These are phyloP conservation scores for Backusella tuberculispora DNA, from an alignment of 192 early-diverging fungal genomes.

Conservation along the genomic window DNA sequence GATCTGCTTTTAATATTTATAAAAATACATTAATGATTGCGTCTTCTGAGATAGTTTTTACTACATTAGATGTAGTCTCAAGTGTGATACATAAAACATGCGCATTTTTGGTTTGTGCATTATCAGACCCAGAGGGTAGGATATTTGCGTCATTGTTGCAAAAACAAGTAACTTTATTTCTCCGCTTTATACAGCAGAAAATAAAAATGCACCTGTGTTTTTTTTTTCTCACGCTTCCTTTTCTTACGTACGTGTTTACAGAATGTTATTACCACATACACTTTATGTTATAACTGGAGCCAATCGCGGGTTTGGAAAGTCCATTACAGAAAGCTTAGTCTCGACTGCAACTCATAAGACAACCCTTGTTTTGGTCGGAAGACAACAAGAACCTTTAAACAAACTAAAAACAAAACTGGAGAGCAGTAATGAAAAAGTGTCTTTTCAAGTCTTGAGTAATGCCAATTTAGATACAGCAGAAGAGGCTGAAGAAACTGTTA, in stretches of 20 bases:
- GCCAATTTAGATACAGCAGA: slow-evolving; percentile 15
- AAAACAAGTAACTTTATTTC: no score
- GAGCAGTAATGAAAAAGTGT: background rate
- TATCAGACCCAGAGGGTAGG: no score
- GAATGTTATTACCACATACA: slow-evolving; percentile 35
- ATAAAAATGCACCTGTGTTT: background rate
- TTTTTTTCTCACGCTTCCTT: background rate
- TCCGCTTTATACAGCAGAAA: no score
- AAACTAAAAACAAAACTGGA: slow-evolving; percentile 35
- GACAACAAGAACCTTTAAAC: slow-evolving; percentile 26
- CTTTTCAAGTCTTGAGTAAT: slow-evolving; percentile 11
- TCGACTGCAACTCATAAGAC: slow-evolving; percentile 27
- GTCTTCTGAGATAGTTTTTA: no score
- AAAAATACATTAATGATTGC: no score
- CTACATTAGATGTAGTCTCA: no score
- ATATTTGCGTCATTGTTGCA: no score
- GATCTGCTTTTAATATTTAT: no score
- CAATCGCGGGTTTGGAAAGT: slow-evolving; percentile 66
- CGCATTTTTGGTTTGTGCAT: no score
- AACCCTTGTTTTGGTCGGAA: slow-evolving; percentile 64
- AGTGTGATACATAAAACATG: background rate
- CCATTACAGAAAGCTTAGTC: slow-evolving; percentile 51
- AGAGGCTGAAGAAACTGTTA: slow-evolving; percentile 16
- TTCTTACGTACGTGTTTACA: background rate
- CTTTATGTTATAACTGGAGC: slow-evolving; percentile 67